phyloP scores from a whole-genome alignment of 2,329 filamentous ascomycete genomes.

The Pestalotiopsis fici region DNA sequence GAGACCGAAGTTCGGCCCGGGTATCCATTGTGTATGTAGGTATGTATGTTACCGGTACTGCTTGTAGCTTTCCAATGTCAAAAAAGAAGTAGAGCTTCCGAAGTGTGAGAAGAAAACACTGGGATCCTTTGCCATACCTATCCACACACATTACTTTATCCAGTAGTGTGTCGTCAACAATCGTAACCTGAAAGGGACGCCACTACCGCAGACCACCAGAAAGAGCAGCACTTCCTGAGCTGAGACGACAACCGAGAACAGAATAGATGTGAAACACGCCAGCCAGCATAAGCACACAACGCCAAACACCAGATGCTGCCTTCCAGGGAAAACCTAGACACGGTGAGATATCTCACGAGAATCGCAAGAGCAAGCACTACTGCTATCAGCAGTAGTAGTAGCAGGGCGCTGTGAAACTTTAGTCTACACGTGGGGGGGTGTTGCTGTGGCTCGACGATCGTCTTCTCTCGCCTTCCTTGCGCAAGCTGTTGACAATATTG shows the following conservation, averaged over 20 bases:
- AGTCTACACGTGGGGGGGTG: slow-evolving; percentile 46
- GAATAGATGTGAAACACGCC: background rate
- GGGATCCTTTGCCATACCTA: no score
- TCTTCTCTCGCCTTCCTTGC: slow-evolving; percentile 84
- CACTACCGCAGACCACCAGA: no score
- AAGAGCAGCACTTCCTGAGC: no score
- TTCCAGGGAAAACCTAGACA: background rate
- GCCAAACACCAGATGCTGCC: background rate
- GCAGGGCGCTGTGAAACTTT: slow-evolving; percentile 12
- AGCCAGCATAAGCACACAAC: background rate
- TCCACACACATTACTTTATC: no score
- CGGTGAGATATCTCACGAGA: background rate
- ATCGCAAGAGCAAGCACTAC: background rate
- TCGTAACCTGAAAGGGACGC: no score
- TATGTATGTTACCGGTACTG: background rate
- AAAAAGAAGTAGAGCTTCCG: no score
- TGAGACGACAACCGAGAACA: no score
- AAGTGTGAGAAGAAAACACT: no score
- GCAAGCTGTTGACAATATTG: slow-evolving; percentile 81
- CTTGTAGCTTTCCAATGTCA: background rate
- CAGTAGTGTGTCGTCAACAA: no score
- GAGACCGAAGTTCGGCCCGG: background rate
- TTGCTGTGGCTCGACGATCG: slow-evolving; percentile 40
- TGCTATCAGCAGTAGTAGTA: no score
- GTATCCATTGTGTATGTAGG: background rate